These are phyloP conservation scores for Candida sakaeoensis DNA, from an alignment of 805 yeast genomes.

Conservation along the genomic window DNA sequence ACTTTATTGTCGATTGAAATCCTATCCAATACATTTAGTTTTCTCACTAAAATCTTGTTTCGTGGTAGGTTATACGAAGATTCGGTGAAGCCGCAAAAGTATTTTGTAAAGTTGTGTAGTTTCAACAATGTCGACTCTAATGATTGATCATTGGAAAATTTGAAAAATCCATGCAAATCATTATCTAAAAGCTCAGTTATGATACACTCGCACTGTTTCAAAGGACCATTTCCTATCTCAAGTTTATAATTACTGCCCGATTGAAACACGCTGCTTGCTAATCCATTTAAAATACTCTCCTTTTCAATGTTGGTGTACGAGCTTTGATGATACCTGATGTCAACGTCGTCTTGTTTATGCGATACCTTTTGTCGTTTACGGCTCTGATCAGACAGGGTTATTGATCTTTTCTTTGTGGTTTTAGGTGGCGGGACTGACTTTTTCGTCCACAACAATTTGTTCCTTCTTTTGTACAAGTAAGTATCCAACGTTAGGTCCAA, in stretches of 20 bases:
- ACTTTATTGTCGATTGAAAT: conserved; percentile 9
- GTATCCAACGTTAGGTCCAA: conserved; percentile 13
- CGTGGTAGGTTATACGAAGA: conserved; percentile 7
- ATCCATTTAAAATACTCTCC: conserved; percentile 17
- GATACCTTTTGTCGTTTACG: conserved; percentile 4
- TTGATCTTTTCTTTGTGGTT: not conserved
- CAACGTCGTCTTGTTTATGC: not conserved
- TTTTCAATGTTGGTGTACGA: conserved; percentile 10
- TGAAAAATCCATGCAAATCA: conserved; percentile 19
- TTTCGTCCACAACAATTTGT: conserved; percentile 12
- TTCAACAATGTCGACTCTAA: conserved; percentile 9
- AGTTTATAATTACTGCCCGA: conserved; percentile 14
- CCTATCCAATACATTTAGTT: conserved; percentile 14
- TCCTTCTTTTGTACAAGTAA: conserved; percentile 12
- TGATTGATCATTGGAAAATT: conserved; percentile 7
- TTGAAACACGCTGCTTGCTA: conserved; percentile 19
- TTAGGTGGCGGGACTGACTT: not conserved
- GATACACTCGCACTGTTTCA: conserved; percentile 14
- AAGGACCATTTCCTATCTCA: not conserved
- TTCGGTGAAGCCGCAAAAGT: conserved; percentile 13
- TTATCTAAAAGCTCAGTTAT: conserved; percentile 19
- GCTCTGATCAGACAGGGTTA: not conserved
- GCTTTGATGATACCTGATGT: not conserved
- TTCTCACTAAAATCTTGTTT: conserved; percentile 9
- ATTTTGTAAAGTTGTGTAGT: conserved; percentile 11